Base-by-base conservation (phyloP, 768 basidiomycete species). In the Mycena filopes region DNA sequence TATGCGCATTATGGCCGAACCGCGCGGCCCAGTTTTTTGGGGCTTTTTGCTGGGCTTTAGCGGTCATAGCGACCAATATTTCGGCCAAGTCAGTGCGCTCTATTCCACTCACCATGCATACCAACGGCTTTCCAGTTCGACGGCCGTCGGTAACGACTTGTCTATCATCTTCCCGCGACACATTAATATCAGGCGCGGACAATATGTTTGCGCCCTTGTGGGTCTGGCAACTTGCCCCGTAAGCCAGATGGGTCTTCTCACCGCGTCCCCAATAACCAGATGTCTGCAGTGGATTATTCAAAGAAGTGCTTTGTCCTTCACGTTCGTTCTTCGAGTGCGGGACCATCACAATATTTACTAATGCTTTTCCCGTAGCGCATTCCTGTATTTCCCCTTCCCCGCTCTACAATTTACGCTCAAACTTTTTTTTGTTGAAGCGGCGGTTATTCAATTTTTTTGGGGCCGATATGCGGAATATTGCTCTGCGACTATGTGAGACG, bases 401-500 rank as follows among this genome's bases (percentile, higher is more conserved):
- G 11, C 21, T 18, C 2, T 43, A 16, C 29, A 13, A 9, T 23
- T 25, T 16, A 3, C 21, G 20, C 40, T 57, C 18, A 63, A 26
- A 2, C 50, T 8, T 25, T 13, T 9, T 13, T 8, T 25, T 13
- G 7, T 13, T 18, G 18, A 28, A 68, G 67, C 12, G 64, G 59
- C 38, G 89, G 87, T 0, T 90, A 89, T 66, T 85, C 88, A 4
- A 85, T 90, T 47, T 88, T 91, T 73, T 78, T 92, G 18, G 88
- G 87, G 0, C 90, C 90, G 0, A 84, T 91, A 46, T 82, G 84
- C 16, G 86, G 86, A 2, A 84, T 90, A 58, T 85, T 90, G 82
- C 73, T 70, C 5, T 41, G 59, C 11, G 69, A 70, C 31, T 70
- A 40, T 40, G 69, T 70, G 16, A 53, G 43, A 12, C 28, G 2